phyloP scores from a whole-genome alignment of 176 grass and related monocot genomes.

The Saccharum spontaneum region DNA sequence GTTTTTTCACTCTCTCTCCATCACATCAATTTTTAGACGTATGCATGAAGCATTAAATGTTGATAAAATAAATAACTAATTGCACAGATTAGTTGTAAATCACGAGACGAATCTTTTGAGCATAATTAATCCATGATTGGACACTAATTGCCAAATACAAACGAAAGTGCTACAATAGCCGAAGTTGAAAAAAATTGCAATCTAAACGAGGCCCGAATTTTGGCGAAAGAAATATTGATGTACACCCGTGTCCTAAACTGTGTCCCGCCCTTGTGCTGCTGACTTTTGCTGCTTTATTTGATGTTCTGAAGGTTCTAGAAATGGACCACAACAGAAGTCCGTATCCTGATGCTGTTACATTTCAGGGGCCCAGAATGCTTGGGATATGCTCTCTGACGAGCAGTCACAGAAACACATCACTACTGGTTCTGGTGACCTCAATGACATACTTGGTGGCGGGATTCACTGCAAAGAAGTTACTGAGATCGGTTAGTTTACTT shows the following conservation, averaged over 20 bases:
- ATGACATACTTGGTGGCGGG: constrained; percentile 89
- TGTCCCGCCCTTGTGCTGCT: neutral
- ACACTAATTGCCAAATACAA: too few relatives aligned
- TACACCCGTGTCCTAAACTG: neutral
- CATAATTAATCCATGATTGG: too few relatives aligned
- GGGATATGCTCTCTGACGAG: constrained; percentile 96
- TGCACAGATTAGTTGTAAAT: too few relatives aligned
- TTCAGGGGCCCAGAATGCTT: constrained; percentile 83
- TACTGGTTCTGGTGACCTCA: constrained; percentile 73
- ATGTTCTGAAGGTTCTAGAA: neutral
- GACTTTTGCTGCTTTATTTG: neutral
- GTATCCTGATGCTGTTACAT: neutral
- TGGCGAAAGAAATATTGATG: neutral
- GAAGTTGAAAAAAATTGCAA: too few relatives aligned
- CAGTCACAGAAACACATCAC: constrained; percentile 82
- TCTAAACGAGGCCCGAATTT: too few relatives aligned
- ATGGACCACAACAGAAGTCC: neutral
- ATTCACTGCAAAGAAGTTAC: constrained; percentile 97
- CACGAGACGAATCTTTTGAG: too few relatives aligned
- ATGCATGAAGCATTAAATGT: too few relatives aligned
- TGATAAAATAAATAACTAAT: too few relatives aligned
- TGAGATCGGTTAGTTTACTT: constrained; percentile 63
- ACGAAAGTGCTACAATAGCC: too few relatives aligned
- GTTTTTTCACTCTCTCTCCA: too few relatives aligned
- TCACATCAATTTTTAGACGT: too few relatives aligned